phyloP scores from a whole-genome alignment of 1,284 basidiomycete species.

The Ceratorhiza oryzae-sativae region DNA sequence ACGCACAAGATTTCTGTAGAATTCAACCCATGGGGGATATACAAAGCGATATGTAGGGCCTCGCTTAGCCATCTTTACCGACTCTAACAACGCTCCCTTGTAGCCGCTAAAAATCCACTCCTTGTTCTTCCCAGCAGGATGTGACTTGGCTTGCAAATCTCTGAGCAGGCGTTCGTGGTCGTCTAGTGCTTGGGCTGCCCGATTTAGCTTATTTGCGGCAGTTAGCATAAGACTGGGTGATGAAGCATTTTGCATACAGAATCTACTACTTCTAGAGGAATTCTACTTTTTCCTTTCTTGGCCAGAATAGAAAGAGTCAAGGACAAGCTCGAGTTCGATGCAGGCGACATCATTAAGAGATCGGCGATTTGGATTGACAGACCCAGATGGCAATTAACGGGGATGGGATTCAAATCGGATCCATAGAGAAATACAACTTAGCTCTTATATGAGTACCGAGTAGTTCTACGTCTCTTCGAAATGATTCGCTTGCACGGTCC shows the following conservation, averaged over 20 bases:
- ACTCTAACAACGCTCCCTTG: not conserved
- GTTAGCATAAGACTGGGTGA: not conserved
- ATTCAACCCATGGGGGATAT: not conserved
- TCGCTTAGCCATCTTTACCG: not conserved
- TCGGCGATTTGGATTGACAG: not conserved
- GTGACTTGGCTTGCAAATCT: not conserved
- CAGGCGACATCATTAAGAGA: not conserved
- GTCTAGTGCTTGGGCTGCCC: not conserved
- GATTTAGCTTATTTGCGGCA: not conserved
- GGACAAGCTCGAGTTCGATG: not conserved
- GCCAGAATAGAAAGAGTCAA: not conserved
- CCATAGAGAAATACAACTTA: too few relatives aligned
- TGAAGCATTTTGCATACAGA: not conserved
- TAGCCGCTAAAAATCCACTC: not conserved
- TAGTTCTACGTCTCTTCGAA: too few relatives aligned
- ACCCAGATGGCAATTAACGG: too few relatives aligned
- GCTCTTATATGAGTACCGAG: too few relatives aligned
- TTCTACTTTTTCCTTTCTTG: not conserved
- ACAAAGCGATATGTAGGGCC: not conserved
- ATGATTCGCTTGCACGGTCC: not conserved
- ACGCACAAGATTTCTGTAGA: not conserved
- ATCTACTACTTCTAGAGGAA: not conserved
- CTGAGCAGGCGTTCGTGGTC: not conserved
- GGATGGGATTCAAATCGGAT: too few relatives aligned
- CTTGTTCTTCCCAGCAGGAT: not conserved